These are phyloP conservation scores for cucumber (Cucumis sativus) DNA, from an alignment of 306 rosid genomes.

Conservation along the genomic window Cucumber_9930_V3 NC_026655.2:6636001-6636500, in stretches of 20 bases:
- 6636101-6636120: slow-evolving; percentile 60
- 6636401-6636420: background rate
- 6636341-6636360: background rate
- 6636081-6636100: slow-evolving; percentile 33
- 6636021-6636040: slow-evolving; percentile 40
- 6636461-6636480: background rate
- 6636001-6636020: slow-evolving; percentile 11
- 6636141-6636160: slow-evolving; percentile 5
- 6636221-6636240: background rate
- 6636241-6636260: background rate
- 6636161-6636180: slow-evolving; percentile 12
- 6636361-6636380: background rate
- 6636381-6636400: background rate
- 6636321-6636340: background rate
- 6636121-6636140: background rate
- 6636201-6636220: background rate
- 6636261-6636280: background rate
- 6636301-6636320: background rate
- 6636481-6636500: background rate
- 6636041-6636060: slow-evolving; percentile 19
- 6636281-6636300: background rate
- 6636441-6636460: background rate
- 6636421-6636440: background rate
- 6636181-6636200: background rate
- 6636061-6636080: slow-evolving; percentile 41